Base-by-base conservation (phyloP, 2,329 filamentous ascomycete species). In the Lasiodiplodia theobromae region DNA sequence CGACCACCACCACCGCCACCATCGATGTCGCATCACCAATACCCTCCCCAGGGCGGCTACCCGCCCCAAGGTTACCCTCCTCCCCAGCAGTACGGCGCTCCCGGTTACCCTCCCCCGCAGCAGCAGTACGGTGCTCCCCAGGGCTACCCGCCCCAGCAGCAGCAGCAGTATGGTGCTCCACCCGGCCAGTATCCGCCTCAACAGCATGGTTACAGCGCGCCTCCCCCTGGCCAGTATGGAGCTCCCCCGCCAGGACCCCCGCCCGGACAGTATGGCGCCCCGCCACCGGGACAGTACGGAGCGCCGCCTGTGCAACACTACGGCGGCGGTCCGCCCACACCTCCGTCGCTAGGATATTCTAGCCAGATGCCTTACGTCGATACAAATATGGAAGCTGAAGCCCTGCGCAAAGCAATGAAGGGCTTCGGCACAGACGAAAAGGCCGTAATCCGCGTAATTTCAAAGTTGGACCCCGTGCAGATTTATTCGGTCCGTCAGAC, bases 361-460 rank as follows among this genome's bases (percentile, higher is more conserved):
- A 87, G 88, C 14, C 91, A 92, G 74, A 74, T 74, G 5, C 91
- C 92, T 53, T 85, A 87, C 37, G 83, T 86, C 21, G 89, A 97
- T 71, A 90, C 88, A 58, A 85, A 82, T 3, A 82, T 84, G 14
- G 89, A 96, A 73, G 91, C 93, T 0, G 87, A 93, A 68, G 87
- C 85, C 4, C 83, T 97, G 25, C 88, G 93, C 66, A 87, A 87
- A 73, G 93, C 95, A 2, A 97, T 97, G 93, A 97, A 97, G 80
- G 94, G 94, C 0, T 92, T 97, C 71, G 95, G 94, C 40, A 97
- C 94, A 0, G 89, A 98, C 74, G 94, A 97, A 78, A 91, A 89
- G 74, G 80, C 86, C 0, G 82, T 98, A 18, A 94, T 97, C 71
- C 82, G 84, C 2, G 82, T 90, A 3, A 83, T 98, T 10, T 82